Evolutionary conservation across 495 filamentous ascomycete genomes (phyloP), one percentile per base, ranked within the genome.

Genomic region (Aspergillus affinis): DNA sequence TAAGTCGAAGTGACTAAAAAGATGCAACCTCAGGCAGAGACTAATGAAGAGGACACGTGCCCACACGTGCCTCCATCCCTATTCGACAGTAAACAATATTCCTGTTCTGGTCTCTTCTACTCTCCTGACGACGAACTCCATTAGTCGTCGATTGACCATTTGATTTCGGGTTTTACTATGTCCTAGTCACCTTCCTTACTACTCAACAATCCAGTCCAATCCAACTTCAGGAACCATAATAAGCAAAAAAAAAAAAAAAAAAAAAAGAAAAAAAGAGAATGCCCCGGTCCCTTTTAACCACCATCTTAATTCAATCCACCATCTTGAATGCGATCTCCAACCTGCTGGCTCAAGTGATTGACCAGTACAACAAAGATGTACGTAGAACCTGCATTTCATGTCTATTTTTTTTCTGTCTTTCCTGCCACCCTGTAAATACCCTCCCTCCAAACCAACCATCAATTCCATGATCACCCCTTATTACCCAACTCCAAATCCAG

Each of bases 301-400:
- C 67, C 27, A 86, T 88, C 13, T 88, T 91, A 6, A 69, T 92
- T 21, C 89, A 93, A 70, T 81, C 89, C 15, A 84, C 84, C 17
- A 58, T 90, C 51, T 81, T 98, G 6, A 87, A 84, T 48, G 84
- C 83, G 59, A 77, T 89, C 5, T 93, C 92, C 59, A 96, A 95
- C 64, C 61, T 97, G 61, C 70, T 96, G 26, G 94, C 92, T 3
- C 93, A 97, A 69, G 71, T 78, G 46, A 85, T 97, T 59, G 82
- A 87, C 45, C 82, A 89, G 32, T 89, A 90, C 67, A 82, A 84
- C 58, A 71, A 76, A 53, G 70, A 84, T 60, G 91, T 91, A 82
- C 44, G 78, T 73, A 32, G 41, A 50, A 19, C 49, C 20, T 17
- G 27, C 20, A 15, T 49, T 57, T 18, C 19, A 44, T 26, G 36